Base-by-base conservation (phyloP, 1,139 yeast species). In the Debaryomyces sp. region DNA sequence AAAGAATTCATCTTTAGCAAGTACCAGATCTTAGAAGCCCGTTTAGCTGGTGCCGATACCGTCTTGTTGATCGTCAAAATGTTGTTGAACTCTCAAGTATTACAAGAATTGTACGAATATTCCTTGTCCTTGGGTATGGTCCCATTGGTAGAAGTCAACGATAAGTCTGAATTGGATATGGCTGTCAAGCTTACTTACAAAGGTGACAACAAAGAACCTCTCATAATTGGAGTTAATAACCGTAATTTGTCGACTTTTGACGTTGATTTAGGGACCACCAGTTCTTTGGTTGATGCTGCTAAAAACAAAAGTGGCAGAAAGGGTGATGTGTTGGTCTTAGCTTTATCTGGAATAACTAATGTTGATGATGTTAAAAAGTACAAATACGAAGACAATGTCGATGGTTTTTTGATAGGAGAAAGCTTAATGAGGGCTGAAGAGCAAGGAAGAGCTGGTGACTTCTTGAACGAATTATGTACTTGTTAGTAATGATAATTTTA, bases 11-110 rank as follows among this genome's bases (percentile, higher is more conserved):
- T 94, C 10, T 92, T 92, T 67, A 81, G 75, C 65, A 84, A 87
- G 60, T 94, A 94, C 68, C 99, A 94, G 68, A 89, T 94, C 49
- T 73, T 91, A 53, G 98, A 94, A 66, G 96, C 97, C 24, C 80
- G 99, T 53, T 75, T 94, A 48, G 89, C 92, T 1, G 99, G 99
- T 50, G 99, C 99, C 1, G 99, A 94, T 64, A 80, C 97, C 0
- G 94, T 94, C 7, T 74, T 94, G 53, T 78, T 94, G 53, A 94
- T 94, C 62, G 99, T 94, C 36, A 95, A 95, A 71, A 94, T 94
- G 99, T 77, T 94, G 49, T 70, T 77, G 10, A 83, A 82, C 50
- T 66, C 60, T 1, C 48, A 53, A 6, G 66, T 77, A 47, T 77
- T 94, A 47, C 70, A 70, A 43, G 78, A 80, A 50, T 78, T 94